Evolutionary conservation across 176 grass and related monocot species (phyloP).

Genomic region (Lolium perenne): DNA sequence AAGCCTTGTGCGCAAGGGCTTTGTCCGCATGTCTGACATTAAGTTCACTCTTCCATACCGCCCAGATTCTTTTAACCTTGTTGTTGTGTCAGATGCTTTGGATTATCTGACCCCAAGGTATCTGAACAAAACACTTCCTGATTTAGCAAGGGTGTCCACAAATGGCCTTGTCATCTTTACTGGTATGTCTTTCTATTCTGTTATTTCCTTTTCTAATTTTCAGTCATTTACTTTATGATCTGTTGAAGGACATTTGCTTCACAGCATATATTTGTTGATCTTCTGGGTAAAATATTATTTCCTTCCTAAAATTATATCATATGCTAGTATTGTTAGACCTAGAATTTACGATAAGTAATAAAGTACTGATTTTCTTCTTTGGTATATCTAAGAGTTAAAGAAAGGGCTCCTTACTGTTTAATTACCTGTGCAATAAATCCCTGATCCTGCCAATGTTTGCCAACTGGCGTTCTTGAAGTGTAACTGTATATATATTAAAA

Average conservation of each 20-base stretch:
- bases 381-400: conserved; percentile 8
- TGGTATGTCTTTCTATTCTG: conserved; percentile 51
- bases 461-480: background rate
- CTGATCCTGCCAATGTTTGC: background rate
- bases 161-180: conserved; percentile 93
- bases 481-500: conserved; percentile 5
- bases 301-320: background rate
- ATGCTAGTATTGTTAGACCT: background rate
- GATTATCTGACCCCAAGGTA: conserved; percentile 96
- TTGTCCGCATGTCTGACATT: conserved; percentile 85
- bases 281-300: background rate
- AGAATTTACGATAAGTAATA: background rate
- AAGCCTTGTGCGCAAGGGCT: conserved; percentile 95
- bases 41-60: conserved; percentile 96
- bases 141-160: conserved; percentile 88
- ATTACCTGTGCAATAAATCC: conserved; percentile 27
- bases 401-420: background rate
- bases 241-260: background rate
- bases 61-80: conserved; percentile 93
- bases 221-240: background rate
- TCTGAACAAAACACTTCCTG: conserved; percentile 96
- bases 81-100: conserved; percentile 91
- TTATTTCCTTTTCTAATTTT: background rate
- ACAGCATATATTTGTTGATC: background rate
- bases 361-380: background rate